Percentiles rank a stretch among this genome's conserved stretches.
phyloP scores from a whole-genome alignment of 805 yeast genomes.

The Starmerella geochares region DNA sequence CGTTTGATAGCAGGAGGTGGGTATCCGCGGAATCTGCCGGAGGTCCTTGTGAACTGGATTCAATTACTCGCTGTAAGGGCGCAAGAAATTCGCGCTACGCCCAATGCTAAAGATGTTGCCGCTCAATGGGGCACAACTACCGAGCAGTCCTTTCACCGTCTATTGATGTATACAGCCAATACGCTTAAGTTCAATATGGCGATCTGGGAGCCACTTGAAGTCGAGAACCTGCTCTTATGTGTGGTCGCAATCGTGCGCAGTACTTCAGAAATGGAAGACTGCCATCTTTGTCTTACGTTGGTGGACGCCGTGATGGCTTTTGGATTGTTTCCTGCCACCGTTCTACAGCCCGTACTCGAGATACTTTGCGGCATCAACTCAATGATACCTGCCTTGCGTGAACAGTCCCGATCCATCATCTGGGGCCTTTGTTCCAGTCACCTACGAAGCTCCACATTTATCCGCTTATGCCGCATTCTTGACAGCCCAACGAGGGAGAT shows the following conservation, averaged over 20 bases:
- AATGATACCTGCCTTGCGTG: constrained; percentile 33
- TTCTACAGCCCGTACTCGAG: constrained; percentile 35
- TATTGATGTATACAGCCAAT: constrained; percentile 36
- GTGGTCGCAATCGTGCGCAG: constrained; percentile 35
- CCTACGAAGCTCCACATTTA: constrained; percentile 32
- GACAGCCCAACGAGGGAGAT: constrained; percentile 23
- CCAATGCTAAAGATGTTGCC: constrained; percentile 24
- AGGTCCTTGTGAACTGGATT: constrained; percentile 35
- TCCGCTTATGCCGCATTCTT: constrained; percentile 30
- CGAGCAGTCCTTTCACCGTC: constrained; percentile 27
- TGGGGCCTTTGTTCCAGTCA: constrained; percentile 35
- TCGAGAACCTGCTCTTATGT: constrained; percentile 32
- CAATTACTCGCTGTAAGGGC: constrained; percentile 28
- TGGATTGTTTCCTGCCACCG: constrained; percentile 39
- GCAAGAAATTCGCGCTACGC: constrained; percentile 29
- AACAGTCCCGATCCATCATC: constrained; percentile 35
- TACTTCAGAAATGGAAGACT: constrained; percentile 35
- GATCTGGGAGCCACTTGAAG: constrained; percentile 36
- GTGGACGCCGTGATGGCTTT: constrained; percentile 38
- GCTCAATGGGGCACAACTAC: constrained; percentile 27
- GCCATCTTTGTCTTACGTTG: constrained; percentile 36
- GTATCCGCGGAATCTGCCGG: constrained; percentile 35
- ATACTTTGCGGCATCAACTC: constrained; percentile 40
- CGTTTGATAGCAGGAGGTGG: constrained; percentile 25
- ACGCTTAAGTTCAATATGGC: constrained; percentile 43